Base-by-base conservation (phyloP, 2,329 filamentous ascomycete genomes). In the Ploettnerulaceae sp. region DNA sequence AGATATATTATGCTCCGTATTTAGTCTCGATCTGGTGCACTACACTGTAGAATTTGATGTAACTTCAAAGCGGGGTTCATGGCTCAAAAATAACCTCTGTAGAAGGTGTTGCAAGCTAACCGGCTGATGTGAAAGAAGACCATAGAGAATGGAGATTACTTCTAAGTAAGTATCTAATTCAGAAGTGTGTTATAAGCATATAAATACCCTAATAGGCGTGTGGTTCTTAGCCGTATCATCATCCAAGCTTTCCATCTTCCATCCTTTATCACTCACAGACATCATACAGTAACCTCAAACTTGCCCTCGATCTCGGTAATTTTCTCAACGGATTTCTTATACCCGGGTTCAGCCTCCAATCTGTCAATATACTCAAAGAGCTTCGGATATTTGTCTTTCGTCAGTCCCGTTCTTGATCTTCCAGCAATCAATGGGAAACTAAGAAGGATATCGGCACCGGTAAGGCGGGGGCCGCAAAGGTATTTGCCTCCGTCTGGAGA, bases 371-470 rank as follows among this genome's bases (percentile, higher is more conserved):
- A 77, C 7, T 61, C 69, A 7, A 58, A 64, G 38, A 77, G 52
- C 52, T 67, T 69, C 0, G 75, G 74, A 51, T 72, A 74, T 24
- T 62, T 66, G 12, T 63, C 63, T 49, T 67, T 64, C 2, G 65
- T 70, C 22, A 60, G 39, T 3, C 66, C 66, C 9, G 59, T 61
- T 25, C 55, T 48, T 31, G 57, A 56, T 21, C 63, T 61, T 1
- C 66, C 71, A 2, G 65, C 72, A 48, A 76, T 69, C 3, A 78
- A 55, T 0, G 70, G 72, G 55, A 74, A 77, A 39, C 69, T 70
- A 60, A 77, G 67, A 59, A 77, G 60, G 33, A 77, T 72, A 57
- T 78, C 75, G 4, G 72, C 74, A 9, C 66, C 71, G 0, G 73
- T 74, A 20, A 79, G 57, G 2, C 67, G 62, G 5, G 64, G 61